A percentile compares a stretch with the other conserved stretches of the same genome.
phyloP scores from a whole-genome alignment of 331 rosid genomes.

The Rosa hybrid region DNA sequence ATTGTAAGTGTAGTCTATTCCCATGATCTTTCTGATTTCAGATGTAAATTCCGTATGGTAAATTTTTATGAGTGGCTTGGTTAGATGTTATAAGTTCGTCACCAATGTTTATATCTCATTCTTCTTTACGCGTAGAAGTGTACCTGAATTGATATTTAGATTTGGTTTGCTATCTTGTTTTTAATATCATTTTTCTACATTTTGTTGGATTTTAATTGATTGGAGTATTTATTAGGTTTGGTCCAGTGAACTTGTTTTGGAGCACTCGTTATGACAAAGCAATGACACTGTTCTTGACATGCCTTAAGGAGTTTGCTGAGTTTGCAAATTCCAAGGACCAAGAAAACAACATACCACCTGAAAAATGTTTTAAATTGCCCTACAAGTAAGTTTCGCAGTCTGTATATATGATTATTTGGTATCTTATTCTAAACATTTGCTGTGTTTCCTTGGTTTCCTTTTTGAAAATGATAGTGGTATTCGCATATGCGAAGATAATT shows the following conservation, averaged over 20 bases:
- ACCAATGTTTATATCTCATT: conserved; percentile 8
- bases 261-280: conserved; percentile 97
- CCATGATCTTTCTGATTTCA: not conserved
- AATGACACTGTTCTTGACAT: conserved; percentile 82
- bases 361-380: conserved; percentile 87
- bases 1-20: conserved; percentile 56
- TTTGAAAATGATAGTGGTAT: not conserved
- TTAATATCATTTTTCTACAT: conserved; percentile 10
- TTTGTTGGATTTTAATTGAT: conserved; percentile 24
- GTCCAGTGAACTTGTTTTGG: conserved; percentile 98
- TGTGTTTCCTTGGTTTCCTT: not conserved
- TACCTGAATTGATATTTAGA: not conserved
- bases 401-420: not conserved
- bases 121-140: not conserved
- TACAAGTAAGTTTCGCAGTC: conserved; percentile 65
- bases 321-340: conserved; percentile 84
- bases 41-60: conserved; percentile 2
- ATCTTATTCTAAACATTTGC: not conserved
- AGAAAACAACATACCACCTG: conserved; percentile 92
- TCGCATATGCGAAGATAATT: not conserved
- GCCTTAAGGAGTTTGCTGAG: conserved; percentile 92
- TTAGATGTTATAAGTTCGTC: not conserved
- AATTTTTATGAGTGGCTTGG: not conserved
- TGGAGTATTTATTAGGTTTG: conserved; percentile 60
- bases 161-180: not conserved